Base-by-base conservation (phyloP, 2,329 filamentous ascomycete species). In the Chaetomiaceae sp. region DNA sequence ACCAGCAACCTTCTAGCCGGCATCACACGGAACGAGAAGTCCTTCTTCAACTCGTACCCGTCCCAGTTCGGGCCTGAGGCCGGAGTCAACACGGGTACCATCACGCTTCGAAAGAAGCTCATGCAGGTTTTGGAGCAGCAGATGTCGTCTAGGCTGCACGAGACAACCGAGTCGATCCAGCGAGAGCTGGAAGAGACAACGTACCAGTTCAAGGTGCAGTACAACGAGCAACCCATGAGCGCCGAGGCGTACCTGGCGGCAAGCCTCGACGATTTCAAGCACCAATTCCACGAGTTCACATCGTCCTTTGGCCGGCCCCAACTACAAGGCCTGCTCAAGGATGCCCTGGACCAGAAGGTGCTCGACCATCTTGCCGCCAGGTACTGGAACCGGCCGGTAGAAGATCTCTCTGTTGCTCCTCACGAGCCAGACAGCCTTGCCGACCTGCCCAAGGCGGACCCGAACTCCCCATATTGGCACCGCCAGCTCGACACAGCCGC, bases 201-300 rank as follows among this genome's bases (percentile, higher is more conserved):
- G 0, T 99, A 99, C 66, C 92, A 99, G 71, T 99, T 96, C 78
- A 99, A 99, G 69, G 94, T 99, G 5, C 95, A 99, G 69, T 99
- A 99, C 73, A 99, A 99, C 65, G 94, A 99, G 68, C 85, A 94
- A 6, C 90, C 92, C 1, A 76, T 99, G 33, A 96, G 90, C 47
- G 94, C 94, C 2, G 94, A 99, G 68, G 96, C 92, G 4, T 99
- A 99, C 67, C 81, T 99, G 36, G 94, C 94, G 2, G 94, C 97
- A 69, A 95, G 89, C 61, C 75, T 99, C 3, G 94, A 99, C 69
- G 85, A 87, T 19, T 97, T 99, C 79, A 99, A 99, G 72, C 95
- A 97, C 70, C 89, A 90, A 0, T 99, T 99, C 74, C 96, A 96
- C 68, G 87, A 88, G 61, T 96, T 97, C 66, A 85, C 90, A 0